A percentile compares a stretch with the other conserved stretches of the same genome.
Evolutionary conservation across 345 rosid genomes (phyloP).

Genomic region (Hibiscus tridactylites): DNA sequence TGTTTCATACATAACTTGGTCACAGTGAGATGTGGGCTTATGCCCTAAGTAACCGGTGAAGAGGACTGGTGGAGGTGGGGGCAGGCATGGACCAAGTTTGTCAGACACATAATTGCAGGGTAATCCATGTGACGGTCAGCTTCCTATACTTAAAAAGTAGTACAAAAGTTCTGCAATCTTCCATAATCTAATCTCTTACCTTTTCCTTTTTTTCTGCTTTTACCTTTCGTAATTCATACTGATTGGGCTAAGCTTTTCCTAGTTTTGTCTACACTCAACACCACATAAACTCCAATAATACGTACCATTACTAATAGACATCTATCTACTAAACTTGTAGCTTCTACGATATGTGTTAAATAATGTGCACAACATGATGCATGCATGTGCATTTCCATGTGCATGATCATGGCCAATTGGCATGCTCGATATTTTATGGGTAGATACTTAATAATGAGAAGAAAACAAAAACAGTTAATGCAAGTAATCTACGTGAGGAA

Average conservation of each 20-base stretch:
- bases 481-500: too few relatives aligned
- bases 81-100: slow-evolving; percentile 22
- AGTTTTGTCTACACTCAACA: neutral
- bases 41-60: too few relatives aligned
- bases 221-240: neutral
- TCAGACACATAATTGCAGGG: slow-evolving; percentile 17
- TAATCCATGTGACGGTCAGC: slow-evolving; percentile 29
- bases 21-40: too few relatives aligned
- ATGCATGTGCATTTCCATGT: slow-evolving; percentile 1
- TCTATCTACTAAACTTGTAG: neutral
- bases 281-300: too few relatives aligned
- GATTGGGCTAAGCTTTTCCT: neutral
- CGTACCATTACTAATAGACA: too few relatives aligned
- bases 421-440: neutral
- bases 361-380: neutral
- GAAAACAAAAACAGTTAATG: neutral
- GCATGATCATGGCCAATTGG: slow-evolving; percentile 1
- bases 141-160: slow-evolving; percentile 1
- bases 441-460: neutral
- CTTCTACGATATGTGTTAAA: neutral
- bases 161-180: slow-evolving; percentile 3
- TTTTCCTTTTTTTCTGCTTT: neutral
- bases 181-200: neutral
- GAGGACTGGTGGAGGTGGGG: slow-evolving; percentile 14
- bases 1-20: too few relatives aligned